A percentile compares a stretch with the other conserved stretches of the same genome.
phyloP scores from a whole-genome alignment of 2,329 filamentous ascomycete species.

The Colletotrichum brevisporum region DNA sequence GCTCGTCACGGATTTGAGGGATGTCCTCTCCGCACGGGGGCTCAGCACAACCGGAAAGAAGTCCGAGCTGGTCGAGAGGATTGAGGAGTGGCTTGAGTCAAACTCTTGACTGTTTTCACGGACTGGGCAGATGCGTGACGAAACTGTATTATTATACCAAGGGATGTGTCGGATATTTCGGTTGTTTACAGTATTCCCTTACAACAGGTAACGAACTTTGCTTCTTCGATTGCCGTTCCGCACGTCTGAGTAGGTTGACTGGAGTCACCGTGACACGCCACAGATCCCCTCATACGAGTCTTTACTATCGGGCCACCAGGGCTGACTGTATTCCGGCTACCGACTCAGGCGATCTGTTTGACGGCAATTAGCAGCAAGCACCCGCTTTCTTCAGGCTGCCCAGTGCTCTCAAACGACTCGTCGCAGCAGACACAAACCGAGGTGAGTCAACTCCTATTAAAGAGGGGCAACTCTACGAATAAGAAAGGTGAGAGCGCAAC shows the following conservation, averaged over 20 bases:
- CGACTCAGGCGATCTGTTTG: too few species aligned
- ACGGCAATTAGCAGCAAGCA: too few species aligned
- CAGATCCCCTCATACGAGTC: too few species aligned
- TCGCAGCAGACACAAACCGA: background rate
- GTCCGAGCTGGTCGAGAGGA: conserved; percentile 66
- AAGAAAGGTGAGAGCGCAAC: conserved; percentile 1
- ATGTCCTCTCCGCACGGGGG: conserved; percentile 62
- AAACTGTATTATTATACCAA: conserved; percentile 27
- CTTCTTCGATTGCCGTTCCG: background rate
- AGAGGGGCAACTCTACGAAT: background rate
- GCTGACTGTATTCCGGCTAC: too few species aligned
- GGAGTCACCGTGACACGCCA: background rate
- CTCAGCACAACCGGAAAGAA: conserved; percentile 67
- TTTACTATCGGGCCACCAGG: too few species aligned
- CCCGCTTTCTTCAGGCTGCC: too few species aligned
- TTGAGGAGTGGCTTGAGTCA: conserved; percentile 70
- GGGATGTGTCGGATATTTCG: background rate
- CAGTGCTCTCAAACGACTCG: too few species aligned
- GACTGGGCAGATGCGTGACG: background rate
- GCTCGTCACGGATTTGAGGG: conserved; percentile 67
- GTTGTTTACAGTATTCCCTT: background rate
- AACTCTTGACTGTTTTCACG: conserved; percentile 48
- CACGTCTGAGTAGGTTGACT: background rate
- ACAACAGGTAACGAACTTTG: background rate
- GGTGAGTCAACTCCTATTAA: conserved; percentile 2